Evolutionary conservation across 345 rosid species (phyloP).

Genomic region (Boechera retrofracta): DNA sequence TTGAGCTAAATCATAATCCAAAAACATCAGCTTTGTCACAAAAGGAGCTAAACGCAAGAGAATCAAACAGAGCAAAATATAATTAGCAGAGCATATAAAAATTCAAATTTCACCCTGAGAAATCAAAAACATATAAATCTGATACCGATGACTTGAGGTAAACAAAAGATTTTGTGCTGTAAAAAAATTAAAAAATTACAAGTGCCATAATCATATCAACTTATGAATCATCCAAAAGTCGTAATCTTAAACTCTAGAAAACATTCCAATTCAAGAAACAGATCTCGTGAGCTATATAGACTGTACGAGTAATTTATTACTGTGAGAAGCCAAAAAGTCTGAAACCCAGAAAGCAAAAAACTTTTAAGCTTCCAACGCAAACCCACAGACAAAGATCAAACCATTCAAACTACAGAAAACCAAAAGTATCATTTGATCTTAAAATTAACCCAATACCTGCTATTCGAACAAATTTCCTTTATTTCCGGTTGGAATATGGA

Average conservation of each 20-base stretch:
- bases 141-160: slow-evolving; percentile 16
- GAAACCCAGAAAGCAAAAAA: slow-evolving; percentile 35
- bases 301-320: neutral
- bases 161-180: neutral
- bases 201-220: slow-evolving; percentile 8
- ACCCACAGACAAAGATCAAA: slow-evolving; percentile 34
- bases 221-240: slow-evolving; percentile 15
- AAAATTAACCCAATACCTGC: slow-evolving; percentile 26
- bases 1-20: slow-evolving; percentile 17
- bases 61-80: neutral
- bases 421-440: neutral
- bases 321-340: slow-evolving; percentile 30
- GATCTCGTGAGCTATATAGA: slow-evolving; percentile 17
- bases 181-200: neutral
- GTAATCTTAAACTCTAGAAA: neutral
- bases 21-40: slow-evolving; percentile 6
- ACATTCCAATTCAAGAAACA: slow-evolving; percentile 39
- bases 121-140: slow-evolving; percentile 25
- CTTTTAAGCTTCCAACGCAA: slow-evolving; percentile 34
- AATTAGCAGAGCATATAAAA: neutral
- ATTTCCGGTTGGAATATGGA: slow-evolving; percentile 21
- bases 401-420: neutral
- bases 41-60: neutral
- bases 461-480: neutral
- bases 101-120: slow-evolving; percentile 1